These are phyloP conservation scores for Coleophoma eucalyptorum DNA, from an alignment of 2,329 filamentous ascomycete genomes.

Conservation along the genomic window DNA sequence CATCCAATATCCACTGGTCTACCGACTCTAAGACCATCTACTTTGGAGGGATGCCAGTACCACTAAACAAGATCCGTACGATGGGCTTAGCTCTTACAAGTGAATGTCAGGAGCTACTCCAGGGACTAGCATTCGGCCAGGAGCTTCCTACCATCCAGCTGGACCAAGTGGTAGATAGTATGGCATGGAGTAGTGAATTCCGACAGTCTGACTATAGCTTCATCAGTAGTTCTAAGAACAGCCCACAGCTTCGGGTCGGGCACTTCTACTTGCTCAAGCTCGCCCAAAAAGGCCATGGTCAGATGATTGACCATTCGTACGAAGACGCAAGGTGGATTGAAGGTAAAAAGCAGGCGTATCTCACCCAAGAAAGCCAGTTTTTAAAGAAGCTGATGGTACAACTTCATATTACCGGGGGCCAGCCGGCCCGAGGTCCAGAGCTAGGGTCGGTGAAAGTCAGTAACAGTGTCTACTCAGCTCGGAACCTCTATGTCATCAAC, in stretches of 20 bases:
- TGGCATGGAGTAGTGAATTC: slow-evolving; percentile 3
- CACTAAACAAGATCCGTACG: too few relatives aligned
- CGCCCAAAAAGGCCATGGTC: not conserved
- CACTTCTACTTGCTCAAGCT: not conserved
- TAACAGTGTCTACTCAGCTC: slow-evolving; percentile 6
- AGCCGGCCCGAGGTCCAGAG: slow-evolving; percentile 3
- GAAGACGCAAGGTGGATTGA: not conserved
- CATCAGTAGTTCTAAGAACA: not conserved
- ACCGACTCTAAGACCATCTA: too few relatives aligned
- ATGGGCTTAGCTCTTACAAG: too few relatives aligned
- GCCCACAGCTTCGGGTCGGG: not conserved
- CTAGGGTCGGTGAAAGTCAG: slow-evolving; percentile 7
- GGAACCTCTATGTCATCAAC: slow-evolving; percentile 9
- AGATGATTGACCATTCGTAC: not conserved
- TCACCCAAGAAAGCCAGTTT: slow-evolving; percentile 1
- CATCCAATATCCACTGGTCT: too few relatives aligned
- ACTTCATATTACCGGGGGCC: slow-evolving; percentile 2
- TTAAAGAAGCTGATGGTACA: slow-evolving; percentile 3
- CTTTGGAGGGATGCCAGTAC: too few relatives aligned
- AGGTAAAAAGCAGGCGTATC: not conserved
- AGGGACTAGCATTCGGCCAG: too few relatives aligned
- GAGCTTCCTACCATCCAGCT: too few relatives aligned
- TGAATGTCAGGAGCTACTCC: too few relatives aligned
- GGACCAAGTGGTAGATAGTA: slow-evolving; percentile 2
- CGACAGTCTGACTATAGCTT: slow-evolving; percentile 4